Percentiles rank a stretch among this genome's conserved stretches.
These are phyloP conservation scores for Solanum microdontum DNA, from an alignment of 257 asterid species.

Conservation along the genomic window DNA sequence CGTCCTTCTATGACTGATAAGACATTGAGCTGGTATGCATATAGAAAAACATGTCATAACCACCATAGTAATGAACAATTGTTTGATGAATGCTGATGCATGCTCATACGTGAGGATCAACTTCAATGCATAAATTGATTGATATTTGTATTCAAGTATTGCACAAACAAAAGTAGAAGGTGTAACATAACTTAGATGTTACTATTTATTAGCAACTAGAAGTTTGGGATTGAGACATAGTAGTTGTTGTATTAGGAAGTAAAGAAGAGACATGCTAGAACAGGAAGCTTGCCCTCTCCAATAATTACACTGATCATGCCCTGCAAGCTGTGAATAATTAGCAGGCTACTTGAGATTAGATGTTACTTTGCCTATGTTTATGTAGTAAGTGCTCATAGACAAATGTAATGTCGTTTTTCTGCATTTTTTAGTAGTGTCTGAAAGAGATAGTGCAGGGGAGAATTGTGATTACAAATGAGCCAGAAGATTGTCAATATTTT, in stretches of 20 bases:
- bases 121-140: background rate
- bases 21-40: background rate
- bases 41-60: background rate
- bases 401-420: background rate
- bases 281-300: background rate
- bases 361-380: background rate
- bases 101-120: background rate
- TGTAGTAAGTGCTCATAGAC: background rate
- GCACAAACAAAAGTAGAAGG: background rate
- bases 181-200: background rate
- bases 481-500: background rate
- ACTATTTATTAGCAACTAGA: background rate
- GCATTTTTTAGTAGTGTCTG: background rate
- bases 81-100: background rate
- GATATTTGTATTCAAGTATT: background rate
- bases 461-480: background rate
- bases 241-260: background rate
- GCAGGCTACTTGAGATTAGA: background rate
- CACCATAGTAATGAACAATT: background rate
- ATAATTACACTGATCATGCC: background rate
- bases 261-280: background rate
- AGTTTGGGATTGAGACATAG: background rate
- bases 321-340: background rate
- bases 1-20: background rate
- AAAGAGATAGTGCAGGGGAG: background rate